Percentiles rank a stretch among this genome's conserved stretches.
Conservation (phyloP, 2,329 filamentous ascomycete genomes). For the Fusarium buharicum region DNA sequence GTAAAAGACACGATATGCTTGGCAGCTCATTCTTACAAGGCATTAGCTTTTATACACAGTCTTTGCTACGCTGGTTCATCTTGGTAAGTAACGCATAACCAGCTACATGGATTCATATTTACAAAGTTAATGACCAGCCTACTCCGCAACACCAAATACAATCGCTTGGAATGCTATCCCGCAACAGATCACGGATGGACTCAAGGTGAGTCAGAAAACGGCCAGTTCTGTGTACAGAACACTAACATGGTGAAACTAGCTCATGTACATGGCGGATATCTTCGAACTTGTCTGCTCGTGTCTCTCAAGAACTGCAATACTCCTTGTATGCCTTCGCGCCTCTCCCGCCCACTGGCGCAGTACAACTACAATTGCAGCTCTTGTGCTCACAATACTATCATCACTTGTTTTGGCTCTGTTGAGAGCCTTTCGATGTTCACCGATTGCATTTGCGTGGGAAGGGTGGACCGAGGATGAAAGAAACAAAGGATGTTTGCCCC, state of each 20-base stretch:
- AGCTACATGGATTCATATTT: background rate
- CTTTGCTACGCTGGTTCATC: slow-evolving; percentile 26
- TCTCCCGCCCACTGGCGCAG: slow-evolving; percentile 50
- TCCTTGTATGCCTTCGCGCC: slow-evolving; percentile 54
- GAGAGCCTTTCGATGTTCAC: slow-evolving; percentile 56
- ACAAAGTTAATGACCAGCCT: slow-evolving; percentile 16
- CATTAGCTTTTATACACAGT: slow-evolving; percentile 41
- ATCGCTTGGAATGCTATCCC: slow-evolving; percentile 10
- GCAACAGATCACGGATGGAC: slow-evolving; percentile 19
- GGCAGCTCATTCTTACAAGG: slow-evolving; percentile 2
- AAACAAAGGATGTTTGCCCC: slow-evolving; percentile 34
- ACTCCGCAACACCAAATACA: slow-evolving; percentile 8
- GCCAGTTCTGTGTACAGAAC: too few species aligned
- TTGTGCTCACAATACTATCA: slow-evolving; percentile 50
- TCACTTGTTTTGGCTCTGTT: slow-evolving; percentile 52
- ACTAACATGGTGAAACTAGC: slow-evolving; percentile 29
- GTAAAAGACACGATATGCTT: background rate
- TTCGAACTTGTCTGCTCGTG: slow-evolving; percentile 54
- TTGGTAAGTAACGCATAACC: slow-evolving; percentile 7
- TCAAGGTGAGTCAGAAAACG: slow-evolving; percentile 19
- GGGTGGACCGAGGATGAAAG: slow-evolving; percentile 32
- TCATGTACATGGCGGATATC: slow-evolving; percentile 46
- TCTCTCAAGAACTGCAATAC: slow-evolving; percentile 54
- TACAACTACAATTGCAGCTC: slow-evolving; percentile 48
- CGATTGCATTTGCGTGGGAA: slow-evolving; percentile 50